Conservation (phyloP, 768 basidiomycete genomes). For the button mushroom (Agaricus bisporus) region DNA sequence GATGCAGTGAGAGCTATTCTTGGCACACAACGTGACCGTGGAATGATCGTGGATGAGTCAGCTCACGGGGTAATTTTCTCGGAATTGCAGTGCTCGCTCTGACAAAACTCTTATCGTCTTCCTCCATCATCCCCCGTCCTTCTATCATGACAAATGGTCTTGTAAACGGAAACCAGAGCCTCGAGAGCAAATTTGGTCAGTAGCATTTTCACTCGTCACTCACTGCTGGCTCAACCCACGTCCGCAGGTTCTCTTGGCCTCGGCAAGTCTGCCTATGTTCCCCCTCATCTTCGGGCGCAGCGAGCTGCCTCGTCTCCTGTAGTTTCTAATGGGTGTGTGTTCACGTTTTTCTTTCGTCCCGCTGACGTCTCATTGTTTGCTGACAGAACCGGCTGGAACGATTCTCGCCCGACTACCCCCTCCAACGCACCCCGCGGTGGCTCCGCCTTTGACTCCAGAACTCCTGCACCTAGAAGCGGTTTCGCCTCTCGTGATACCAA, state of each 20-base stretch:
- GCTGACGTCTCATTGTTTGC: conserved; percentile 13
- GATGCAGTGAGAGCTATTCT: conserved; percentile 4
- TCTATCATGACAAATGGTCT: conserved; percentile 86
- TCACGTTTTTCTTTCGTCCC: conserved; percentile 8
- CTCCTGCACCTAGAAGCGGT: not conserved
- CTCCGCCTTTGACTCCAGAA: conserved; percentile 13
- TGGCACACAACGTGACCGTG: conserved; percentile 10
- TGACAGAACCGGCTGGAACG: conserved; percentile 65
- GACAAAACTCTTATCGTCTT: conserved; percentile 6
- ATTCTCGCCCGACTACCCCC: conserved; percentile 63
- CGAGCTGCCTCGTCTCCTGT: conserved; percentile 63
- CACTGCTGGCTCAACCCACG: conserved; percentile 7
- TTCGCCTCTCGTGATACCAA: conserved; percentile 16
- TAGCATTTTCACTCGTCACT: conserved; percentile 14
- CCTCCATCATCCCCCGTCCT: conserved; percentile 24
- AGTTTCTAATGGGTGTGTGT: conserved; percentile 46
- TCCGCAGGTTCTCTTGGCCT: conserved; percentile 67
- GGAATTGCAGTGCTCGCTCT: not conserved
- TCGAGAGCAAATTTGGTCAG: conserved; percentile 74
- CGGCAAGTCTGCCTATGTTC: conserved; percentile 80
- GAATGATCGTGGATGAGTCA: conserved; percentile 7
- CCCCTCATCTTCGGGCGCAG: conserved; percentile 79
- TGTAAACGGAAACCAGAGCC: conserved; percentile 69
- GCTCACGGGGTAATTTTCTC: conserved; percentile 7
- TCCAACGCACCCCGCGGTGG: conserved; percentile 41